These are phyloP conservation scores for Excoecaria agallocha DNA, from an alignment of 345 rosid species.

Conservation along the genomic window DNA sequence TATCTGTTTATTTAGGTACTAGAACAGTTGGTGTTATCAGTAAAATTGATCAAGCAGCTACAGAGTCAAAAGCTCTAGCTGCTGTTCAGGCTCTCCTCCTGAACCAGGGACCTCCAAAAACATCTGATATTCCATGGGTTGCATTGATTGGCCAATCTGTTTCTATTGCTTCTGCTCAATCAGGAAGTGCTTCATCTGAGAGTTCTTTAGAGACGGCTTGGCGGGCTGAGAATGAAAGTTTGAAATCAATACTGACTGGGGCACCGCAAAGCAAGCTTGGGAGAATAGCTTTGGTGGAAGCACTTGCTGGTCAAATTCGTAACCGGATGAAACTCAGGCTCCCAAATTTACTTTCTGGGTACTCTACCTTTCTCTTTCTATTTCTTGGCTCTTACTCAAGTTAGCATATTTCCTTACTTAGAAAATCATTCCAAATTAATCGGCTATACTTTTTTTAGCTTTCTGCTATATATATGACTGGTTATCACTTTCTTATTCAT, in stretches of 20 bases:
- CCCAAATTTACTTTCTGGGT: constrained; percentile 95
- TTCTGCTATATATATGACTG: background rate
- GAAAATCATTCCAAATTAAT: background rate
- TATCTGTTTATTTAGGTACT: constrained; percentile 55
- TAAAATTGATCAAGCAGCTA: constrained; percentile 93
- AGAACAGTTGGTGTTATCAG: constrained; percentile 89
- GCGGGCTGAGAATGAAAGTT: constrained; percentile 96
- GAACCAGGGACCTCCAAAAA: constrained; percentile 92
- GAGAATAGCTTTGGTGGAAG: constrained; percentile 85
- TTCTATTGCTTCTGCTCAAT: constrained; percentile 78
- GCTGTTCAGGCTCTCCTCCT: constrained; percentile 93
- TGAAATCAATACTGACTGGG: constrained; percentile 74
- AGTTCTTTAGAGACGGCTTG: constrained; percentile 98
- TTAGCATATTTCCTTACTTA: background rate
- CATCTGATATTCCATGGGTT: constrained; percentile 95
- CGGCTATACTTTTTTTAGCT: background rate
- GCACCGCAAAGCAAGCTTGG: constrained; percentile 93
- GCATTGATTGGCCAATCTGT: constrained; percentile 98
- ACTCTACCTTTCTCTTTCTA: constrained; percentile 19
- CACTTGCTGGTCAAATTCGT: constrained; percentile 88
- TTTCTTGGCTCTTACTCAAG: background rate
- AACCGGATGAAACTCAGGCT: constrained; percentile 89
- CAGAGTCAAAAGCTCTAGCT: constrained; percentile 83
- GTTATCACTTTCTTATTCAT: background rate
- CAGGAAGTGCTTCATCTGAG: constrained; percentile 66